These are phyloP conservation scores for Chondrostereum purpureum DNA, from an alignment of 1,284 basidiomycete genomes.

Conservation along the genomic window DNA sequence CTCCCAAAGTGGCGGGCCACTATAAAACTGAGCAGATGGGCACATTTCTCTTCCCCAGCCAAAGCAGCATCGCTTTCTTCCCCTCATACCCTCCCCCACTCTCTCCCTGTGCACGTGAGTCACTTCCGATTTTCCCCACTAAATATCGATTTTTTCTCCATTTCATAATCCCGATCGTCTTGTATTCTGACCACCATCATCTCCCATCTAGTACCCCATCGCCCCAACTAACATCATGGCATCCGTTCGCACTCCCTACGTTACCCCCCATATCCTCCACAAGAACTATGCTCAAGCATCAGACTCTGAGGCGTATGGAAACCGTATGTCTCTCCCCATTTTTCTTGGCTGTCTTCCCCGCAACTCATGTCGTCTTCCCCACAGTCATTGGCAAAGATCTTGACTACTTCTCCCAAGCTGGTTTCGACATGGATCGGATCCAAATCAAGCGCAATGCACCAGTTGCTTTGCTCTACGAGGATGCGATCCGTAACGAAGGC, in stretches of 20 bases:
- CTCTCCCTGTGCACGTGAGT: slow-evolving; percentile 3
- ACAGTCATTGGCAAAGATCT: slow-evolving; percentile 87
- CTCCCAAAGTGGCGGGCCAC: slow-evolving; percentile 22
- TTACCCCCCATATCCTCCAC: slow-evolving; percentile 80
- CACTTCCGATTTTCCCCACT: slow-evolving; percentile 7
- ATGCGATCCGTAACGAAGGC: slow-evolving; percentile 96
- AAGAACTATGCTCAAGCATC: slow-evolving; percentile 70
- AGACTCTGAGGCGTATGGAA: slow-evolving; percentile 55
- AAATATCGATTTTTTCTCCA: slow-evolving; percentile 5
- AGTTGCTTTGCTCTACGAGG: slow-evolving; percentile 94
- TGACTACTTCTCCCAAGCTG: slow-evolving; percentile 97
- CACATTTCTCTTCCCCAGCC: slow-evolving; percentile 3
- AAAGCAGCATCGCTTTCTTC: slow-evolving; percentile 3
- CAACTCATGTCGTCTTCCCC: slow-evolving; percentile 13
- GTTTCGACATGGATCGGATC: slow-evolving; percentile 95
- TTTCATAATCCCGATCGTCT: slow-evolving; percentile 13
- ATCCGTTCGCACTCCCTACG: slow-evolving; percentile 66
- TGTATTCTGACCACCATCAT: slow-evolving; percentile 16
- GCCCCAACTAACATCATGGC: slow-evolving; percentile 38
- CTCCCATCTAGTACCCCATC: slow-evolving; percentile 3
- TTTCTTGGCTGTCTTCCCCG: slow-evolving; percentile 4
- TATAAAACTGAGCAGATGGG: slow-evolving; percentile 21
- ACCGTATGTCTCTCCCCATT: slow-evolving; percentile 38
- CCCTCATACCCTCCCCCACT: slow-evolving; percentile 9
- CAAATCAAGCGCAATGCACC: slow-evolving; percentile 93